Evolutionary conservation across 192 early-diverging fungal genomes (phyloP).

Genomic region (Coemansia sp.): DNA sequence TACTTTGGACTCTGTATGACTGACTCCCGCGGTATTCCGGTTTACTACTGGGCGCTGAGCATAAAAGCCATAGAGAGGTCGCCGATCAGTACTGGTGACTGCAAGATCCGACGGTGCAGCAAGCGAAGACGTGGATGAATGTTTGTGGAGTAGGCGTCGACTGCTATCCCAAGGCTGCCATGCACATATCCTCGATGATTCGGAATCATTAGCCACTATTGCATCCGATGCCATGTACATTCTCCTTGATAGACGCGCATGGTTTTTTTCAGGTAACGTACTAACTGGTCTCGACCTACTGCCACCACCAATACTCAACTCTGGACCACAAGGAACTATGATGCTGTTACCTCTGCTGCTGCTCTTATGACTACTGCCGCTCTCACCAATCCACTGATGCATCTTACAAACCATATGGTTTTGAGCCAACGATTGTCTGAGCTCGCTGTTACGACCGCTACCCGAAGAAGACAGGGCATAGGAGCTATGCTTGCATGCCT

Average conservation of each 20-base stretch:
- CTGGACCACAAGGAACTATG: background rate
- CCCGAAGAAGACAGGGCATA: no score
- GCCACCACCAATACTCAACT: no score
- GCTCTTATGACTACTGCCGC: background rate
- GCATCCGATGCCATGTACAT: background rate
- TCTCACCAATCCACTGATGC: background rate
- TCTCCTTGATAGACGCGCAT: background rate
- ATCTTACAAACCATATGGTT: no score
- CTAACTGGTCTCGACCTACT: background rate
- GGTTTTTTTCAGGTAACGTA: background rate
- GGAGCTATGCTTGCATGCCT: background rate
- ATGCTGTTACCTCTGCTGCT: background rate
- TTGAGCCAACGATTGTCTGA: no score
- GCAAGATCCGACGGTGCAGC: background rate
- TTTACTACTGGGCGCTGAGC: constrained; percentile 4
- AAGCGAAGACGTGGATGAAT: constrained; percentile 1
- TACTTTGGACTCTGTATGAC: background rate
- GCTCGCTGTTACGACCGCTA: constrained; percentile 6
- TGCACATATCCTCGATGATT: constrained; percentile 2
- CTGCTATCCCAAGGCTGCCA: constrained; percentile 17
- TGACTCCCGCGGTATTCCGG: background rate
- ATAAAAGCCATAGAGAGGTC: constrained; percentile 13
- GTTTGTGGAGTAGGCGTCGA: constrained; percentile 9
- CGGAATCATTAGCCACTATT: constrained; percentile 4
- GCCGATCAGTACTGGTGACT: background rate